Conservation (phyloP, 345 rosid species). For the Populus tremula region DNA sequence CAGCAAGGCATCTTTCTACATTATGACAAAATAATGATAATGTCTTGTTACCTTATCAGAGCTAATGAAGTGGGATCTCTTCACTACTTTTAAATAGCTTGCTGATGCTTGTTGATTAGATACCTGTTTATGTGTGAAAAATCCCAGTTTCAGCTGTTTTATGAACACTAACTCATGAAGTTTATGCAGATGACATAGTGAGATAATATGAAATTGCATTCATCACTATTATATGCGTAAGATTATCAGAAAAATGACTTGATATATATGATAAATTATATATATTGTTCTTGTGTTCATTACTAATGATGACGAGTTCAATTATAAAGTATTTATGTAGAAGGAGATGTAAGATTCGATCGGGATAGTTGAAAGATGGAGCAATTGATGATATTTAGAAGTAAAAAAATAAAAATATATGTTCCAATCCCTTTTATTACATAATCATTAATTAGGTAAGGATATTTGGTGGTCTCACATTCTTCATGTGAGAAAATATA, state of each 20-base stretch:
- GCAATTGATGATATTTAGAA: too few species aligned
- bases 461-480: constrained; percentile 7
- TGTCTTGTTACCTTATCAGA: constrained; percentile 74
- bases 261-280: too few species aligned
- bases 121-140: constrained; percentile 50
- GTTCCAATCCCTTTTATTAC: neutral
- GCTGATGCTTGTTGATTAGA: constrained; percentile 76
- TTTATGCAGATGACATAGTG: neutral
- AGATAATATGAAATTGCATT: neutral
- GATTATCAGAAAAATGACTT: neutral
- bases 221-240: neutral
- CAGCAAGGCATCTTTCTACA: neutral
- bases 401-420: too few species aligned
- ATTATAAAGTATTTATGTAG: too few species aligned
- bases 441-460: neutral
- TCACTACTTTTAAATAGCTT: constrained; percentile 74
- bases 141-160: neutral
- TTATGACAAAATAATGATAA: too few species aligned
- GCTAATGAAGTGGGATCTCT: constrained; percentile 84
- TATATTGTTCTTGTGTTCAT: too few species aligned
- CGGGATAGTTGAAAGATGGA: too few species aligned
- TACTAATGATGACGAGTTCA: too few species aligned
- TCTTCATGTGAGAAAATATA: constrained; percentile 13
- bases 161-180: neutral
- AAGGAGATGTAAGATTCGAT: too few species aligned